Conservation (phyloP, 2,329 filamentous ascomycete species). For the Neurospora sp. region DNA sequence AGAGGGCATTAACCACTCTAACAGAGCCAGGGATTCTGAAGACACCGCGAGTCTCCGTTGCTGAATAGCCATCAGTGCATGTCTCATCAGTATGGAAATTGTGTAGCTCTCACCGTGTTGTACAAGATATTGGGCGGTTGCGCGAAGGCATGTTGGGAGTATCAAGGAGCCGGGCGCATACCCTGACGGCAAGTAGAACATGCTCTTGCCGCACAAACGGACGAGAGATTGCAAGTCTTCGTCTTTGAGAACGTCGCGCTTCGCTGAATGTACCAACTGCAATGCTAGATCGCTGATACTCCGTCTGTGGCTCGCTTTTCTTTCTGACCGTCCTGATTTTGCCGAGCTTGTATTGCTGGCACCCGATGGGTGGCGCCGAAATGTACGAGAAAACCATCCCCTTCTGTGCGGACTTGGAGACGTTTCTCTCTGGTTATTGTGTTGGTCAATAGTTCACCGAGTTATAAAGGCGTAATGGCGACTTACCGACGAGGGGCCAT, state of each 20-base stretch:
- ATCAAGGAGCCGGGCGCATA: slow-evolving; percentile 47
- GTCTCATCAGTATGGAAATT: not conserved
- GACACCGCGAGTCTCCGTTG: slow-evolving; percentile 42
- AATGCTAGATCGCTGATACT: slow-evolving; percentile 47
- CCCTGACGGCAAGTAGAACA: slow-evolving; percentile 49
- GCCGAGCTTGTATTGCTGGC: slow-evolving; percentile 18
- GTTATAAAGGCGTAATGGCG: not conserved
- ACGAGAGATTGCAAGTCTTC: slow-evolving; percentile 49
- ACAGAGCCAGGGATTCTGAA: slow-evolving; percentile 54
- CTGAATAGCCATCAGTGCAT: slow-evolving; percentile 15
- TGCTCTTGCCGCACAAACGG: slow-evolving; percentile 51
- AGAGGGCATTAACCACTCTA: slow-evolving; percentile 45
- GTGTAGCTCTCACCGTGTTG: slow-evolving; percentile 40
- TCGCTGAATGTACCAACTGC: slow-evolving; percentile 31
- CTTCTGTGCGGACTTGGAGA: slow-evolving; percentile 10
- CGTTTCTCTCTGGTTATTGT: slow-evolving; percentile 5
- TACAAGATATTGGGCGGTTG: slow-evolving; percentile 53
- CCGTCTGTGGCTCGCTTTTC: slow-evolving; percentile 32
- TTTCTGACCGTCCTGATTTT: slow-evolving; percentile 14
- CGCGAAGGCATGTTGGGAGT: slow-evolving; percentile 56
- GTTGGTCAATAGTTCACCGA: not conserved
- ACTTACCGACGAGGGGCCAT: slow-evolving; percentile 25
- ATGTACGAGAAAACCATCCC: slow-evolving; percentile 24
- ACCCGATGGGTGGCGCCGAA: slow-evolving; percentile 21
- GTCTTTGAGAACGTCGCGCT: slow-evolving; percentile 36